These are phyloP conservation scores for Tripidium arundinaceum DNA, from an alignment of 202 grass and related monocot genomes.

Conservation along the genomic window DNA sequence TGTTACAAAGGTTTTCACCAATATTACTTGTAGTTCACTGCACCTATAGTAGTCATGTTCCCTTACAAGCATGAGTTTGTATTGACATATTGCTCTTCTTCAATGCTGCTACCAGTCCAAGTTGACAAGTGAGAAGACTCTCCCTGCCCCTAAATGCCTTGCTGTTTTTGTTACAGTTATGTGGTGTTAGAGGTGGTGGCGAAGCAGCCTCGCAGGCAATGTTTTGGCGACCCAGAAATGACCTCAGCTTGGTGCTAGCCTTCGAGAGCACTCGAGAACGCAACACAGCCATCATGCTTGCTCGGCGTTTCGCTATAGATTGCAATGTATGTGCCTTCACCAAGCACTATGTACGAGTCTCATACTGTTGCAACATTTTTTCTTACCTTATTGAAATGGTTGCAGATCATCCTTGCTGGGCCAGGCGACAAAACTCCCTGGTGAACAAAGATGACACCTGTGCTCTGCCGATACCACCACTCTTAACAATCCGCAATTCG, in stretches of 20 bases:
- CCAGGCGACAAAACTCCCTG: slow-evolving; percentile 59
- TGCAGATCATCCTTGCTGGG: slow-evolving; percentile 85
- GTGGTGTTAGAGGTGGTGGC: slow-evolving; percentile 75
- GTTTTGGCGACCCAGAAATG: slow-evolving; percentile 70
- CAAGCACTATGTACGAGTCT: not conserved
- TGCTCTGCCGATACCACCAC: not conserved
- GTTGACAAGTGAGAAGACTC: not conserved
- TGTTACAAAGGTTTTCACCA: not conserved
- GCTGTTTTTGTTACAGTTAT: slow-evolving; percentile 39
- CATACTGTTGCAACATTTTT: not conserved
- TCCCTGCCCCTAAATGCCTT: slow-evolving; percentile 1
- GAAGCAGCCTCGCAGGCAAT: slow-evolving; percentile 66
- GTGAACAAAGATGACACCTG: slow-evolving; percentile 27
- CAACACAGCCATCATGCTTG: slow-evolving; percentile 84
- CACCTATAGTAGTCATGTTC: no score
- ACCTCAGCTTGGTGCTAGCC: slow-evolving; percentile 62
- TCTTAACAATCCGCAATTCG: not conserved
- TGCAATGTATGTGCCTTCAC: slow-evolving; percentile 60
- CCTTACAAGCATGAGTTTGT: no score
- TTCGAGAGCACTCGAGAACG: slow-evolving; percentile 79
- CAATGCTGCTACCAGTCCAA: no score
- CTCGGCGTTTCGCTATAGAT: slow-evolving; percentile 78
- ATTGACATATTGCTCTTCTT: no score
- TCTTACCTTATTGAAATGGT: not conserved
- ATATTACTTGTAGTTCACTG: no score